These are phyloP conservation scores for Lepidium campestre DNA, from an alignment of 441 rosid species.

Conservation along the genomic window DNA sequence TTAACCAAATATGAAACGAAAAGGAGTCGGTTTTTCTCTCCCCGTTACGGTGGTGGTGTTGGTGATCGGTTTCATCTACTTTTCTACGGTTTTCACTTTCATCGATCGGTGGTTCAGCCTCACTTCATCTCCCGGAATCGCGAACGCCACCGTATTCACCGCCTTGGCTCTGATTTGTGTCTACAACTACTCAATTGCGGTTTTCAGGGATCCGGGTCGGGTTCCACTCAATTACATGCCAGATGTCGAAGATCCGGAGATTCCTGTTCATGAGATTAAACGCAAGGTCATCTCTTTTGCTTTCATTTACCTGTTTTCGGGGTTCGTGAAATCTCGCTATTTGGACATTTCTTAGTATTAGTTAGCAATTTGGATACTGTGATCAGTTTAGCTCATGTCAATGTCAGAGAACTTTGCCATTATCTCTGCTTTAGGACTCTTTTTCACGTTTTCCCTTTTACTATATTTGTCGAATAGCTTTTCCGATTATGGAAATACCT, in stretches of 20 bases:
- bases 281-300: slow-evolving; percentile 56
- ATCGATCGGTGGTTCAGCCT: slow-evolving; percentile 90
- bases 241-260: slow-evolving; percentile 59
- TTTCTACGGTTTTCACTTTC: slow-evolving; percentile 67
- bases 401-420: slow-evolving; percentile 3
- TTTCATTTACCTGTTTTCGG: background rate
- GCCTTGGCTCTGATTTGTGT: slow-evolving; percentile 56
- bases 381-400: background rate
- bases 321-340: background rate
- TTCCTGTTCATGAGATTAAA: slow-evolving; percentile 79
- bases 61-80: slow-evolving; percentile 61
- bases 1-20: slow-evolving; percentile 43
- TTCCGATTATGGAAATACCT: background rate
- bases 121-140: slow-evolving; percentile 66
- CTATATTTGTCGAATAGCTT: background rate
- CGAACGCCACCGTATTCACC: slow-evolving; percentile 66
- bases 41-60: slow-evolving; percentile 60
- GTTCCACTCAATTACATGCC: slow-evolving; percentile 70
- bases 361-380: background rate
- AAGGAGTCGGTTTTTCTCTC: slow-evolving; percentile 43
- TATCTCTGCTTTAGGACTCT: background rate
- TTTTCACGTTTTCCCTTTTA: background rate
- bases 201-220: slow-evolving; percentile 79
- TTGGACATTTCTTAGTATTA: background rate
- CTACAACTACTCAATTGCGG: slow-evolving; percentile 48